phyloP scores from a whole-genome alignment of 1,284 basidiomycete genomes.

The Apiotrichum veenhuisii region DNA sequence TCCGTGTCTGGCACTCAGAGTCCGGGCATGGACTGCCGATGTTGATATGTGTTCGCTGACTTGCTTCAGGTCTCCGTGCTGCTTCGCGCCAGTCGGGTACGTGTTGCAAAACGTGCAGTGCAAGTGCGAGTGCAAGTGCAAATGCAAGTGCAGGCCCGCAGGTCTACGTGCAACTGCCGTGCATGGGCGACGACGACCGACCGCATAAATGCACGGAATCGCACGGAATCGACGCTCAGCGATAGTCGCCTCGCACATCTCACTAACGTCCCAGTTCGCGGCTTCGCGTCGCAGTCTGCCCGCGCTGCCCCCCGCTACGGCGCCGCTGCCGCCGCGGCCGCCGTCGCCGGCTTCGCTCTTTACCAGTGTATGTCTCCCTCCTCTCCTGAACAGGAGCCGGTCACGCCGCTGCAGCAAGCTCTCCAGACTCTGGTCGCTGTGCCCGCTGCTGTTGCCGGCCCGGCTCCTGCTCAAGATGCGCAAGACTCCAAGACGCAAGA shows the following conservation, averaged over 20 bases:
- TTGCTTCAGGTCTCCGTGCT: slow-evolving; percentile 35
- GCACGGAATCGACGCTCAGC: too few relatives aligned
- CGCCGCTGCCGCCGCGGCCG: slow-evolving; percentile 27
- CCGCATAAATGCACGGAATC: too few relatives aligned
- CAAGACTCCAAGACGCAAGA: not conserved
- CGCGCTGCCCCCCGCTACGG: slow-evolving; percentile 26
- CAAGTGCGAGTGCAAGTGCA: too few relatives aligned
- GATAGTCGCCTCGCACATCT: too few relatives aligned
- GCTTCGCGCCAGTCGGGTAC: slow-evolving; percentile 44
- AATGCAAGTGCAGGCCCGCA: too few relatives aligned
- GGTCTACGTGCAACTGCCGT: too few relatives aligned
- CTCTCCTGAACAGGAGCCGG: not conserved
- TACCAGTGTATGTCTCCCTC: slow-evolving; percentile 34
- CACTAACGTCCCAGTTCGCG: slow-evolving; percentile 31
- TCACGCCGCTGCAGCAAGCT: not conserved
- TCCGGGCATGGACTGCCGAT: too few relatives aligned
- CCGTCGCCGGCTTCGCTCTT: slow-evolving; percentile 33
- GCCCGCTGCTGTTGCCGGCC: not conserved
- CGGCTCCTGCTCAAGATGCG: not conserved
- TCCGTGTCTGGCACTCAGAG: too few relatives aligned
- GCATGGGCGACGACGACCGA: too few relatives aligned
- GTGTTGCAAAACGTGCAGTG: slow-evolving; percentile 2
- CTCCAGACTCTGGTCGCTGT: not conserved
- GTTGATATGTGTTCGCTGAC: too few relatives aligned
- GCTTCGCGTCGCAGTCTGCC: slow-evolving; percentile 36